Evolutionary conservation across 2,329 filamentous ascomycete species (phyloP).

Genomic region (Fusarium tricinctum): DNA sequence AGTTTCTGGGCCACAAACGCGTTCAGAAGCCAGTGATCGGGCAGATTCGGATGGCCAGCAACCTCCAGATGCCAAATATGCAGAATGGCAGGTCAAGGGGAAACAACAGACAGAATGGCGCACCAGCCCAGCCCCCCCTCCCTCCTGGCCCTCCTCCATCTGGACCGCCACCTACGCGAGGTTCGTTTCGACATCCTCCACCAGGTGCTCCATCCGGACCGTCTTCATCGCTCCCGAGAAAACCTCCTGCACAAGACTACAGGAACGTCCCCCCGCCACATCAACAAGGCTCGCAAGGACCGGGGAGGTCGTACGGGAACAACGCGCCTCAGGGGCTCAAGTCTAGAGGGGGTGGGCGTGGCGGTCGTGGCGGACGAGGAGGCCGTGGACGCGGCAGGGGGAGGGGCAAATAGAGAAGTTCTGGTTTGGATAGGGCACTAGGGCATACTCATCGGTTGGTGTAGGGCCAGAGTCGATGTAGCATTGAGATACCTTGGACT

Average conservation of each 20-base stretch:
- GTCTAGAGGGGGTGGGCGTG: constrained; percentile 43
- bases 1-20: constrained; percentile 57
- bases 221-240: constrained; percentile 49
- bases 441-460: constrained; percentile 18
- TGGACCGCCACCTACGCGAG: constrained; percentile 45
- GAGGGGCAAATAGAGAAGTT: constrained; percentile 45
- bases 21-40: constrained; percentile 53
- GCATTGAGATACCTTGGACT: constrained; percentile 29
- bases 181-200: constrained; percentile 43
- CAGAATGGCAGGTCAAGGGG: constrained; percentile 29
- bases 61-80: constrained; percentile 56
- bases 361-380: constrained; percentile 48
- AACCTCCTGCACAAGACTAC: constrained; percentile 51
- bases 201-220: constrained; percentile 38
- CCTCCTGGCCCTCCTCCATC: constrained; percentile 57
- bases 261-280: constrained; percentile 51
- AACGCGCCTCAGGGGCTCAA: constrained; percentile 41
- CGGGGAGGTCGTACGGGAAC: constrained; percentile 21
- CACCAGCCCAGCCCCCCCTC: constrained; percentile 54
- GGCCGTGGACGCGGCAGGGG: constrained; percentile 51
- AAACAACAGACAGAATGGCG: constrained; percentile 38
- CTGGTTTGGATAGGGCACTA: constrained; percentile 5
- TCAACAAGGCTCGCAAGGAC: constrained; percentile 34
- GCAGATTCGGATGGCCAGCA: constrained; percentile 58
- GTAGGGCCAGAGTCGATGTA: constrained; percentile 21